A percentile compares a stretch with the other conserved stretches of the same genome.
Evolutionary conservation across 1,284 basidiomycete genomes (phyloP).

Genomic region (Sanghuangporus weigelae): DNA sequence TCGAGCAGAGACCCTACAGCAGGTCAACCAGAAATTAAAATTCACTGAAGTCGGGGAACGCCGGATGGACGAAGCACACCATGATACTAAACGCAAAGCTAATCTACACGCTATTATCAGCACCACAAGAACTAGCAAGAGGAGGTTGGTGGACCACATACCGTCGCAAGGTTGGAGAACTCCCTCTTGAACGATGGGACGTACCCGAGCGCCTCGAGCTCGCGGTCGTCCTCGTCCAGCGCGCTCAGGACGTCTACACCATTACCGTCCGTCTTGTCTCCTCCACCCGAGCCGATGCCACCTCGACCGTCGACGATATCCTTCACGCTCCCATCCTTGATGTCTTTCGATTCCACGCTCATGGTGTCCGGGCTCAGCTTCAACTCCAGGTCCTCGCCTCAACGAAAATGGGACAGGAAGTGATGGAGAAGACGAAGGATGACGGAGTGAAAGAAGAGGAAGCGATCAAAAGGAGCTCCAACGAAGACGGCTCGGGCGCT

Average conservation of each 20-base stretch:
- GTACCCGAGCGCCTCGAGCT: conserved; percentile 66
- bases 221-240: conserved; percentile 51
- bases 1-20: conserved; percentile 65
- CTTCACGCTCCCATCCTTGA: neutral
- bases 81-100: conserved; percentile 78
- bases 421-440: neutral
- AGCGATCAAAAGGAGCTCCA: no score
- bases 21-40: neutral
- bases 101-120: conserved; percentile 37
- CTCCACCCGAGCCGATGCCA: neutral
- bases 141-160: conserved; percentile 25
- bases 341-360: neutral
- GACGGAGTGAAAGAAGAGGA: no score
- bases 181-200: conserved; percentile 76
- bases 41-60: neutral
- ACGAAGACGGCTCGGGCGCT: no score
- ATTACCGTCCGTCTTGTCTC: neutral
- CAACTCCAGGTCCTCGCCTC: no score
- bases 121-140: neutral
- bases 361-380: neutral
- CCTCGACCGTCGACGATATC: neutral
- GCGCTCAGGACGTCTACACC: neutral
- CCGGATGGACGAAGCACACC: conserved; percentile 31
- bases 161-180: conserved; percentile 76
- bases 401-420: neutral